These are phyloP conservation scores for Coemansia sp. DNA, from an alignment of 192 early-diverging fungal genomes.

Conservation along the genomic window DNA sequence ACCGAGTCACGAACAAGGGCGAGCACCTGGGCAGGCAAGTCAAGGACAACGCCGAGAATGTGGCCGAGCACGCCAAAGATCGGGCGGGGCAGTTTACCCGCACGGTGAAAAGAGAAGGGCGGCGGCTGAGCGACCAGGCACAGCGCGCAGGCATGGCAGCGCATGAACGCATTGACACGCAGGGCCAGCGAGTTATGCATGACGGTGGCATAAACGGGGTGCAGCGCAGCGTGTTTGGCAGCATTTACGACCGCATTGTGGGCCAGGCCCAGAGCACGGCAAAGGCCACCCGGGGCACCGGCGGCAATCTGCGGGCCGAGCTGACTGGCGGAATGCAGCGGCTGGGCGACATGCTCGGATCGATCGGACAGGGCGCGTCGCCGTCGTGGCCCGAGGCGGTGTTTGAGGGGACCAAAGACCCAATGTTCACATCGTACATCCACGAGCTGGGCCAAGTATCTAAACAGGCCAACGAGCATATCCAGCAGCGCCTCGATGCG, in stretches of 20 bases:
- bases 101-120: conserved; percentile 1
- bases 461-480: conserved; percentile 28
- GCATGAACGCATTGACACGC: conserved; percentile 12
- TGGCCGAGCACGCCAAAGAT: conserved; percentile 14
- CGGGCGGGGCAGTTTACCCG: neutral
- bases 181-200: conserved; percentile 10
- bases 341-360: conserved; percentile 27
- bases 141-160: conserved; percentile 18
- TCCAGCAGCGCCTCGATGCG: conserved; percentile 26
- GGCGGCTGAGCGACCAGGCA: conserved; percentile 8
- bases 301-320: conserved; percentile 32
- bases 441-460: conserved; percentile 30
- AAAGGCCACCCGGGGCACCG: conserved; percentile 20
- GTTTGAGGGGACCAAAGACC: conserved; percentile 30
- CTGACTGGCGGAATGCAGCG: conserved; percentile 20
- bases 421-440: conserved; percentile 23
- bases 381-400: conserved; percentile 44
- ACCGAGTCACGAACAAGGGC: neutral
- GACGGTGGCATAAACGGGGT: neutral
- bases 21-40: neutral
- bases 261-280: conserved; percentile 5
- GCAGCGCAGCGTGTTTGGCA: neutral
- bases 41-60: neutral
- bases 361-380: conserved; percentile 11
- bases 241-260: conserved; percentile 5